Percentiles rank a stretch among this genome's conserved stretches.
Conservation (phyloP, 495 filamentous ascomycete species). For the Letharia lupina region DNA sequence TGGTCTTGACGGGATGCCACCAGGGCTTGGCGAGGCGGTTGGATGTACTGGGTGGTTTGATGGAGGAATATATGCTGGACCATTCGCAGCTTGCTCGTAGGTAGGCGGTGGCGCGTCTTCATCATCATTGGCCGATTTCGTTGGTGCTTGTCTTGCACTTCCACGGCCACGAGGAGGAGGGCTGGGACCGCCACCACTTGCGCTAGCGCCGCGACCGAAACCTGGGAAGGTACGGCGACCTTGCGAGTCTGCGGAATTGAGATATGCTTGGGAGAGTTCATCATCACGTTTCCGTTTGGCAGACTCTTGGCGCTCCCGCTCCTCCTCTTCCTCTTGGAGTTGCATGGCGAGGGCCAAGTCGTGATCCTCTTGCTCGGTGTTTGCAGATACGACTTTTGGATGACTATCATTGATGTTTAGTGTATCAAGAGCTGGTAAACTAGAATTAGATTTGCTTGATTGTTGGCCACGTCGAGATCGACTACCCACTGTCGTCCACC, state of each 20-base stretch:
- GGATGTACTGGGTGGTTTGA: constrained; percentile 49
- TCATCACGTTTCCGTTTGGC: constrained; percentile 34
- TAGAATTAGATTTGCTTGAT: constrained; percentile 19
- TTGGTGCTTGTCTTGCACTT: constrained; percentile 26
- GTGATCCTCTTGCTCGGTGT: constrained; percentile 60
- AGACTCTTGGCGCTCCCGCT: constrained; percentile 45
- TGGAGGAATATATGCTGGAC: constrained; percentile 56
- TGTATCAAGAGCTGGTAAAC: constrained; percentile 17
- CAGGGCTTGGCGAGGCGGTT: constrained; percentile 29
- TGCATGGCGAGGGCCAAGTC: constrained; percentile 73
- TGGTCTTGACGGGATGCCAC: constrained; percentile 9
- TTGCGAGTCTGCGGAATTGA: constrained; percentile 20
- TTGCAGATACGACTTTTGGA: not conserved
- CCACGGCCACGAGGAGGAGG: constrained; percentile 14
- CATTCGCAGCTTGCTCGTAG: constrained; percentile 70
- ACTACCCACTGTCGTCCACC: constrained; percentile 44
- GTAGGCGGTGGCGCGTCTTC: constrained; percentile 63
- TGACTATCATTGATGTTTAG: constrained; percentile 29
- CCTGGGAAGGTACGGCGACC: constrained; percentile 23
- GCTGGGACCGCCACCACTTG: constrained; percentile 9
- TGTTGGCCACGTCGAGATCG: constrained; percentile 12
- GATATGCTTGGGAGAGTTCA: constrained; percentile 27
- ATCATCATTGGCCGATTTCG: constrained; percentile 31
- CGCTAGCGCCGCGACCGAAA: constrained; percentile 16
- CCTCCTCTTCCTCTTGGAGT: constrained; percentile 76